These are phyloP conservation scores for Emergomyces orientalis DNA, from an alignment of 2,329 filamentous ascomycete genomes.

Conservation along the genomic window DNA sequence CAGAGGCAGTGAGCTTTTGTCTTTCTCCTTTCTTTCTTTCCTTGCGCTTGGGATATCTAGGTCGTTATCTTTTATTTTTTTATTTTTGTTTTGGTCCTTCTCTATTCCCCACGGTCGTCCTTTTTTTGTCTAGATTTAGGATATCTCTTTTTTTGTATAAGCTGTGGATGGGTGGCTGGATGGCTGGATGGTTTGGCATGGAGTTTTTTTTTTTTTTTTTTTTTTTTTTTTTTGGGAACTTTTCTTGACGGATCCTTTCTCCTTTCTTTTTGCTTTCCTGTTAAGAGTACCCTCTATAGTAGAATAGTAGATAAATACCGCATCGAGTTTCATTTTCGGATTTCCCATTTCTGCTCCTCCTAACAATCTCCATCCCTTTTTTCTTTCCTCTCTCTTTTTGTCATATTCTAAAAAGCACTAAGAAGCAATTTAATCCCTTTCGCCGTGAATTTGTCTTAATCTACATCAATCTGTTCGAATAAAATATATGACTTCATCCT, in stretches of 20 bases:
- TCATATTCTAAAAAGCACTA: no score
- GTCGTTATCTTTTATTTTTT: background rate
- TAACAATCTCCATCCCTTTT: no score
- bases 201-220: background rate
- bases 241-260: background rate
- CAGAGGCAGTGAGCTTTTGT: background rate
- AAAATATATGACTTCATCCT: no score
- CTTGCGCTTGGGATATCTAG: background rate
- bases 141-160: background rate
- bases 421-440: no score
- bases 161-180: background rate
- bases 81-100: background rate
- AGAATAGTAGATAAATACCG: background rate
- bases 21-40: slow-evolving; percentile 1
- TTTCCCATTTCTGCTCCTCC: no score
- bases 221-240: background rate
- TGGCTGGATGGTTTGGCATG: background rate
- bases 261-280: background rate
- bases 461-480: no score
- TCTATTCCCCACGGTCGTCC: background rate
- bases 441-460: no score
- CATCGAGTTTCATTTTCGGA: no score
- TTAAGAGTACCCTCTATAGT: background rate
- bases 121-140: background rate
- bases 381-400: no score